Percentiles rank a stretch among this genome's conserved stretches.
Evolutionary conservation across 2,329 filamentous ascomycete genomes (phyloP).

Genomic region (Ophiostoma populinum): DNA sequence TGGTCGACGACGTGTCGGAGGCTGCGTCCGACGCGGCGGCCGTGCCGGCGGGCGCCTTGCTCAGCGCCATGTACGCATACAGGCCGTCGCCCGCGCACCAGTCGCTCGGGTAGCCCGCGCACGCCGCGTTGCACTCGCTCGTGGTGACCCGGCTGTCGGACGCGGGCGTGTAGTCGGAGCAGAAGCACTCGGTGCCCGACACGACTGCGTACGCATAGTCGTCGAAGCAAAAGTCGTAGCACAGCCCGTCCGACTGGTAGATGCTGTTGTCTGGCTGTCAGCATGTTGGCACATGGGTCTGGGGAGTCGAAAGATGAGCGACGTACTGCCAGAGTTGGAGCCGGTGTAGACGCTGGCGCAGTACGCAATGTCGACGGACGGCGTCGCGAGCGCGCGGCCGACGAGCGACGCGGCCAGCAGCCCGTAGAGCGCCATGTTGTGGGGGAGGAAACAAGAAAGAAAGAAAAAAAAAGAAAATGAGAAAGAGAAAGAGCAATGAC

Average conservation of each 20-base stretch:
- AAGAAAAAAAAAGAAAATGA: not conserved
- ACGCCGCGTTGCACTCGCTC: slow-evolving; percentile 35
- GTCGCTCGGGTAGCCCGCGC: slow-evolving; percentile 53
- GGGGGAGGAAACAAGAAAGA: not conserved
- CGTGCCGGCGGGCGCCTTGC: slow-evolving; percentile 39
- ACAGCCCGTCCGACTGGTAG: slow-evolving; percentile 55
- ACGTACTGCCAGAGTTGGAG: slow-evolving; percentile 24
- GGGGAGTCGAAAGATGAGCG: not conserved
- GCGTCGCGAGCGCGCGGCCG: not conserved
- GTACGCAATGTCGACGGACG: slow-evolving; percentile 17
- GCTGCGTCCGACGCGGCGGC: slow-evolving; percentile 14
- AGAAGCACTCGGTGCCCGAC: slow-evolving; percentile 53
- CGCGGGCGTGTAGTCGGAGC: slow-evolving; percentile 49
- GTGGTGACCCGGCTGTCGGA: slow-evolving; percentile 22
- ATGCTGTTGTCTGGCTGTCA: slow-evolving; percentile 29
- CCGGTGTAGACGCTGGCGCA: slow-evolving; percentile 31
- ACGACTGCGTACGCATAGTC: slow-evolving; percentile 52
- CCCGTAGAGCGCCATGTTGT: slow-evolving; percentile 1
- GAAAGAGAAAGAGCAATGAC: slow-evolving; percentile 1
- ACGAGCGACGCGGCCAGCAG: slow-evolving; percentile 2
- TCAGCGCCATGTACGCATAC: slow-evolving; percentile 48
- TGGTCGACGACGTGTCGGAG: not conserved
- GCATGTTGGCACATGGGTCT: not conserved
- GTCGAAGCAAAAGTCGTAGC: slow-evolving; percentile 37
- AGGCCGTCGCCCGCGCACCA: slow-evolving; percentile 44